Evolutionary conservation across 768 basidiomycete genomes (phyloP).

Genomic region (Rhodotorula diobovata): DNA sequence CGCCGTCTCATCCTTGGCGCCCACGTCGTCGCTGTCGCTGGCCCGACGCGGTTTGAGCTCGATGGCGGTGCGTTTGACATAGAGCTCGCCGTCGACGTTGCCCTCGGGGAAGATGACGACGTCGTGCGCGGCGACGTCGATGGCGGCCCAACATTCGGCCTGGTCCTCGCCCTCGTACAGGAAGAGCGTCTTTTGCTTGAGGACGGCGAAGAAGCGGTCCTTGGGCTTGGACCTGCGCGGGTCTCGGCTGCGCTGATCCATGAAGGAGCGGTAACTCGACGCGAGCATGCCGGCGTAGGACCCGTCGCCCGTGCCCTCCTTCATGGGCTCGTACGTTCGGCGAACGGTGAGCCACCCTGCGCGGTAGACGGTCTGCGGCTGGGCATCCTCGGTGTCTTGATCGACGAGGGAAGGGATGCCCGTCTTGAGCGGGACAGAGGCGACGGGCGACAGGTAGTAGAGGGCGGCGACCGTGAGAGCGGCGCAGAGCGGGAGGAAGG

Average conservation of each 20-base stretch:
- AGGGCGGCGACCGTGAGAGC: slow-evolving; percentile 54
- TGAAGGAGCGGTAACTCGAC: slow-evolving; percentile 42
- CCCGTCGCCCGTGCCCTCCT: slow-evolving; percentile 10
- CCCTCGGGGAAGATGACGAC: slow-evolving; percentile 63
- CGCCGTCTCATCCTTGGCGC: background rate
- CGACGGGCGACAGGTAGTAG: slow-evolving; percentile 35
- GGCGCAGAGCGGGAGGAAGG: slow-evolving; percentile 76
- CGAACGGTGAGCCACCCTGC: slow-evolving; percentile 70
- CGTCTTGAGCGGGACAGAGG: slow-evolving; percentile 3
- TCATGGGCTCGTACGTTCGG: slow-evolving; percentile 39
- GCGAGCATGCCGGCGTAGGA: slow-evolving; percentile 40
- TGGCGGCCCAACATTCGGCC: slow-evolving; percentile 83
- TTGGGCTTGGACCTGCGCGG: slow-evolving; percentile 77
- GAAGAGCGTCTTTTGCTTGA: slow-evolving; percentile 87
- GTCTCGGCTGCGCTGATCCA: slow-evolving; percentile 55
- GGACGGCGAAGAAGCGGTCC: slow-evolving; percentile 85
- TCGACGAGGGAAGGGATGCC: background rate
- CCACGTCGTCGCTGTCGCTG: slow-evolving; percentile 38
- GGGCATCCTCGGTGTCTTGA: slow-evolving; percentile 27
- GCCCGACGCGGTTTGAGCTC: slow-evolving; percentile 42
- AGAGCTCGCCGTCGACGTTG: slow-evolving; percentile 78
- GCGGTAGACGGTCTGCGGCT: slow-evolving; percentile 45
- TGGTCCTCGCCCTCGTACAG: slow-evolving; percentile 89
- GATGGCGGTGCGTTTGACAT: slow-evolving; percentile 82
- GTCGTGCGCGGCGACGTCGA: slow-evolving; percentile 74